Evolutionary conservation across 805 yeast species (phyloP), one percentile per base, ranked within the genome.

Genomic region (Candida khao-thaluensis): DNA sequence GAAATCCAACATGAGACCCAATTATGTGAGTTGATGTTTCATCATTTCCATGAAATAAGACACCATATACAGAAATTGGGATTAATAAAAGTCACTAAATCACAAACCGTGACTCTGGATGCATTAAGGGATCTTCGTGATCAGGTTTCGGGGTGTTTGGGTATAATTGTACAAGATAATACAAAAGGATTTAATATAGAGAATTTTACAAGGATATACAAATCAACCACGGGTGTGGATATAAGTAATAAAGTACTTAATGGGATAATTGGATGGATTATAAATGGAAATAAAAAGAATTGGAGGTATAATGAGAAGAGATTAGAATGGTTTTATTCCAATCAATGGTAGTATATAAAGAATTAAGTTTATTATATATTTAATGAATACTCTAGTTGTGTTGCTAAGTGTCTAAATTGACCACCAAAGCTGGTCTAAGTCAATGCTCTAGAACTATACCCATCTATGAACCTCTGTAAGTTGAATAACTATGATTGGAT

Each of bases 401-500:
- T 21, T 26, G 21, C 11, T 7, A 31, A 10, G 29, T 24, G 17
- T 15, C 8, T n/a, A n/a, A n/a, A n/a, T n/a, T n/a, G n/a, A n/a
- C n/a, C n/a, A 20, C 23, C 23, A 20, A 9, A 20, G 6, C 23
- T 20, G 23, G 9, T 6, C 23, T 7, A 20, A 20, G 23, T 20
- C 9, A 20, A 9, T 20, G 9, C 17, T n/a, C n/a, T n/a, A n/a
- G n/a, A n/a, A n/a, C n/a, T n/a, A n/a, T n/a, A n/a, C 16, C n/a
- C n/a, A 23, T 16, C 35, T 49, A 83, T 54, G 85, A 79, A 2
- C 98, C 98, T 41, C 97, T 74, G 65, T 90, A 90, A 0, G 97
- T 90, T 5, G 95, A 79, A 64, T 89, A 90, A 23, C 95, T 83
- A 62, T 83, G 87, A 55, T 87, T 87, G 30, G 95, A 81, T 42